These are phyloP conservation scores for Sherardia arvensis DNA, from an alignment of 257 asterid species.

Conservation along the genomic window DNA sequence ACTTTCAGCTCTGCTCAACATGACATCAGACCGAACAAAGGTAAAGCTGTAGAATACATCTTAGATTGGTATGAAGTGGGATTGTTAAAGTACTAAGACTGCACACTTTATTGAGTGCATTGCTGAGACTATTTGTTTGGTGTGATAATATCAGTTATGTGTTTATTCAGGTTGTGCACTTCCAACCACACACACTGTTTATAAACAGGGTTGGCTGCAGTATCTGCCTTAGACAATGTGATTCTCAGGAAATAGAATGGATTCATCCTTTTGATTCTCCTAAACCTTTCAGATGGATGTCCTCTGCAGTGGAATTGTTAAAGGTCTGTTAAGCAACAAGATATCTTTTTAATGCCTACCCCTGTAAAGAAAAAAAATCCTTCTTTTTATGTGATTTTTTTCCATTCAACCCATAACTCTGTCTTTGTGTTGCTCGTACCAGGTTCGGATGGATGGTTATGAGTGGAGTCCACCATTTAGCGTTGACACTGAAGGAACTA, in stretches of 20 bases:
- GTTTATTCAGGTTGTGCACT: slow-evolving; percentile 75
- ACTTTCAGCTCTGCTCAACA: slow-evolving; percentile 84
- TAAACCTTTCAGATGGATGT: slow-evolving; percentile 71
- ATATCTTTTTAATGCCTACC: slow-evolving; percentile 6
- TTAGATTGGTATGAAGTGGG: neutral
- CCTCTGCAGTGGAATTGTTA: slow-evolving; percentile 64
- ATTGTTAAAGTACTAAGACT: neutral
- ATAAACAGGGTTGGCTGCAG: slow-evolving; percentile 73
- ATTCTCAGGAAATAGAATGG: slow-evolving; percentile 64
- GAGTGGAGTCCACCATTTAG: slow-evolving; percentile 85
- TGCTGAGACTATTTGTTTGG: neutral
- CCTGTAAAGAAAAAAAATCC: neutral
- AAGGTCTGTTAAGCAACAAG: slow-evolving; percentile 46
- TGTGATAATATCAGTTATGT: slow-evolving; percentile 2
- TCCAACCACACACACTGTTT: slow-evolving; percentile 86
- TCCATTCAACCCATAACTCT: neutral
- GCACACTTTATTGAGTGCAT: too few relatives aligned
- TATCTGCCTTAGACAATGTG: slow-evolving; percentile 68
- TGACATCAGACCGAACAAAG: slow-evolving; percentile 99
- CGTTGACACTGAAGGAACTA: slow-evolving; percentile 61
- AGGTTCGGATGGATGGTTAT: slow-evolving; percentile 83
- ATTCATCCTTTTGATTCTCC: slow-evolving; percentile 79
- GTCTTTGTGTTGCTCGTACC: slow-evolving; percentile 9
- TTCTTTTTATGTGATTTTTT: neutral
- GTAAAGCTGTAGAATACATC: slow-evolving; percentile 25